Percentiles rank a stretch among this genome's conserved stretches.
phyloP scores from a whole-genome alignment of 306 rosid species.

The Hippophae tibetana region DNA sequence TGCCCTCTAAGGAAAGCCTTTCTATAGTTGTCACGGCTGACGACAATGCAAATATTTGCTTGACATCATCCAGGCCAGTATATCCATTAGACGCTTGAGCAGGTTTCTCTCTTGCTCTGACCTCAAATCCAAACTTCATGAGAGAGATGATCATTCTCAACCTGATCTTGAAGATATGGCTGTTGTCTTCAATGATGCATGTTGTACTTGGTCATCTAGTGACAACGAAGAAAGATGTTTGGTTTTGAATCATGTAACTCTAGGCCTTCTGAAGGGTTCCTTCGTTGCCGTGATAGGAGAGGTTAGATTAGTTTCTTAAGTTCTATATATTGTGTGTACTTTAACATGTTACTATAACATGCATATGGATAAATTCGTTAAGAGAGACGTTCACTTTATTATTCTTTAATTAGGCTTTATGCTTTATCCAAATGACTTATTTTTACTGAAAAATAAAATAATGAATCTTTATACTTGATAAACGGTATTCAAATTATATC shows the following conservation, averaged over 20 bases:
- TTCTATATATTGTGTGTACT: not conserved
- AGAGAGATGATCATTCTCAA: slow-evolving; percentile 32
- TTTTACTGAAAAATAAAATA: too few relatives aligned
- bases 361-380: too few relatives aligned
- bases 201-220: slow-evolving; percentile 77
- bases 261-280: slow-evolving; percentile 59
- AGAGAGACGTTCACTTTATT: too few relatives aligned
- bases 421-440: too few relatives aligned
- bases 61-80: slow-evolving; percentile 44
- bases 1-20: not conserved
- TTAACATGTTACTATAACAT: not conserved
- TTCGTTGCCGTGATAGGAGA: slow-evolving; percentile 80
- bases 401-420: too few relatives aligned
- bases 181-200: slow-evolving; percentile 47
- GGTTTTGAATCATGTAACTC: slow-evolving; percentile 51
- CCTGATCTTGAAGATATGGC: slow-evolving; percentile 36
- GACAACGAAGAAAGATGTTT: slow-evolving; percentile 43
- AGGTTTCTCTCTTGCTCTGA: slow-evolving; percentile 77
- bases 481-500: too few relatives aligned
- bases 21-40: not conserved
- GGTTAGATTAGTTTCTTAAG: slow-evolving; percentile 37
- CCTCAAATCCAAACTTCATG: slow-evolving; percentile 29
- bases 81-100: slow-evolving; percentile 69
- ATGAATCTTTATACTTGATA: too few relatives aligned
- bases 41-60: slow-evolving; percentile 4